Percentiles rank a stretch among this genome's conserved stretches.
Evolutionary conservation across 2,329 filamentous ascomycete genomes (phyloP).

Genomic region (Chaetomium globosum): DNA sequence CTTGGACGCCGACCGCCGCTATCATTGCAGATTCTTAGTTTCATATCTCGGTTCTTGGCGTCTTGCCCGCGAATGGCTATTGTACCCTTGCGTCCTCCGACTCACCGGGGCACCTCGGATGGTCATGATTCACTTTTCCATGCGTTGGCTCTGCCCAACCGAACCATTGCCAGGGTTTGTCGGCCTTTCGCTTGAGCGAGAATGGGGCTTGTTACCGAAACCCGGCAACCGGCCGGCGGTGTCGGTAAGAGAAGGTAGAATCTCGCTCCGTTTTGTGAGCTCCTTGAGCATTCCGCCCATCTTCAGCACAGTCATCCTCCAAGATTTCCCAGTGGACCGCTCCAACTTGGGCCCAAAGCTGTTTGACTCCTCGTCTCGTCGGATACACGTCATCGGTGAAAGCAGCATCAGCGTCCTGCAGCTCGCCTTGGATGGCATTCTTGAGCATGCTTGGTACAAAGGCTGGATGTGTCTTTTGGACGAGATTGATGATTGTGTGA

Average conservation of each 20-base stretch:
- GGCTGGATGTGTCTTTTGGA: constrained; percentile 2
- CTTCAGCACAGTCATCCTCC: constrained; percentile 3
- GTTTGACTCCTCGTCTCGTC: neutral
- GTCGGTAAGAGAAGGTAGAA: neutral
- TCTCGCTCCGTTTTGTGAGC: constrained; percentile 3
- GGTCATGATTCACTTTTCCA: neutral
- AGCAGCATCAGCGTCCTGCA: constrained; percentile 6
- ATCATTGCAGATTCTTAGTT: neutral
- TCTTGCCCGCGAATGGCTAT: neutral
- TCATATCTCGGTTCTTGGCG: neutral
- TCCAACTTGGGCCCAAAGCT: neutral
- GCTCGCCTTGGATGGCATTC: neutral
- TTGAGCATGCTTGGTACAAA: neutral
- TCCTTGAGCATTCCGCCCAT: neutral
- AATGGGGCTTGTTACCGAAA: neutral
- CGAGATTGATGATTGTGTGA: constrained; percentile 6
- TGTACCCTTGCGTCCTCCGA: neutral
- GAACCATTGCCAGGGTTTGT: neutral
- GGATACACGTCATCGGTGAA: neutral
- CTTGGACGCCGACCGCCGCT: neutral
- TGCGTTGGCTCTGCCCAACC: neutral
- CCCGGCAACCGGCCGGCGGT: neutral
- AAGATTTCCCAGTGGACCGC: neutral
- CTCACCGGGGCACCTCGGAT: neutral
- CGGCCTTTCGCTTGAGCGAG: neutral